A percentile compares a stretch with the other conserved stretches of the same genome.
phyloP scores from a whole-genome alignment of 2,329 filamentous ascomycete species.

The Ophiobolus disseminans region DNA sequence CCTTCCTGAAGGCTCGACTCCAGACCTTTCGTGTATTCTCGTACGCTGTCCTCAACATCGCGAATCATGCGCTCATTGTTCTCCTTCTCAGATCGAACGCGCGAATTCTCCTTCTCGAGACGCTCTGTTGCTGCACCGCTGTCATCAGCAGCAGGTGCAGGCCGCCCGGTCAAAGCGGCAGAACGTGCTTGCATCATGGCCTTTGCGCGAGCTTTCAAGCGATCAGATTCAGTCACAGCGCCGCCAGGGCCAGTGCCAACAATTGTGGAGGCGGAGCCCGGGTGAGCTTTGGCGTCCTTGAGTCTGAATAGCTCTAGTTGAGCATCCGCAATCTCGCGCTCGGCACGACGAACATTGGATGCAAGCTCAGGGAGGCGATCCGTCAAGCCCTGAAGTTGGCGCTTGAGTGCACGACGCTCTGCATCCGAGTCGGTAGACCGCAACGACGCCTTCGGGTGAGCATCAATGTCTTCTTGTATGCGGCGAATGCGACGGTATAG shows the following conservation, averaged over 20 bases:
- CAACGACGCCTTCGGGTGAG: slow-evolving; percentile 77
- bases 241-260: slow-evolving; percentile 94
- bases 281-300: slow-evolving; percentile 90
- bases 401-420: slow-evolving; percentile 82
- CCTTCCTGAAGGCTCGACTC: slow-evolving; percentile 89
- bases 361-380: slow-evolving; percentile 92
- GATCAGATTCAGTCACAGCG: slow-evolving; percentile 87
- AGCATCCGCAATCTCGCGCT: slow-evolving; percentile 91
- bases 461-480: slow-evolving; percentile 93
- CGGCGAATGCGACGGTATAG: slow-evolving; percentile 90
- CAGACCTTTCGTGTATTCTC: slow-evolving; percentile 82
- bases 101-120: slow-evolving; percentile 85
- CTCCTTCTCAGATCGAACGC: slow-evolving; percentile 83
- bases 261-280: slow-evolving; percentile 78
- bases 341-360: slow-evolving; percentile 87
- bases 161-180: slow-evolving; percentile 87
- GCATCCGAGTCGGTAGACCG: slow-evolving; percentile 77
- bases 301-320: slow-evolving; percentile 91
- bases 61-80: slow-evolving; percentile 96
- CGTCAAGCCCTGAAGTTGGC: slow-evolving; percentile 85
- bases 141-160: slow-evolving; percentile 72
- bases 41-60: slow-evolving; percentile 95
- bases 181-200: slow-evolving; percentile 99
- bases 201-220: slow-evolving; percentile 91
- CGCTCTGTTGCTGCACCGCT: slow-evolving; percentile 81